These are phyloP conservation scores for Boletus patriciae DNA, from an alignment of 768 basidiomycete genomes.

Conservation along the genomic window DNA sequence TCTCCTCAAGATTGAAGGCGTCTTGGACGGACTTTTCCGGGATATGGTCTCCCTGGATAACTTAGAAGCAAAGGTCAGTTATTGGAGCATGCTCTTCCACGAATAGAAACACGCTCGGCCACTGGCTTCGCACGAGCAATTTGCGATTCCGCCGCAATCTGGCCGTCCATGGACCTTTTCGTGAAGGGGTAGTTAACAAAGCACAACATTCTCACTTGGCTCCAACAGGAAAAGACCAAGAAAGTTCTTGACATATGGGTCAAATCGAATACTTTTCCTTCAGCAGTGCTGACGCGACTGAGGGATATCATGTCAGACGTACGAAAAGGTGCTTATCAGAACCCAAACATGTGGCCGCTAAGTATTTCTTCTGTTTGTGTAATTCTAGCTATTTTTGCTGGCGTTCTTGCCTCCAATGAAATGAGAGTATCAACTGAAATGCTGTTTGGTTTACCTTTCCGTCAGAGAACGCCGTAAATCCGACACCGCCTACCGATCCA, in stretches of 20 bases:
- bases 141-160: slow-evolving; percentile 5
- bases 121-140: slow-evolving; percentile 12
- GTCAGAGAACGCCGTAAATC: slow-evolving; percentile 53
- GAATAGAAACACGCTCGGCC: background rate
- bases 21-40: slow-evolving; percentile 85
- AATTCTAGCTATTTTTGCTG: slow-evolving; percentile 60
- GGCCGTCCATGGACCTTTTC: slow-evolving; percentile 11
- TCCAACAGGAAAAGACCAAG: slow-evolving; percentile 87
- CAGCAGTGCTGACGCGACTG: slow-evolving; percentile 70
- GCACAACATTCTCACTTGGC: slow-evolving; percentile 35
- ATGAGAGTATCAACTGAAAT: slow-evolving; percentile 70
- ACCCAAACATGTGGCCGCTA: slow-evolving; percentile 67
- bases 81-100: slow-evolving; percentile 6
- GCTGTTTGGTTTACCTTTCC: slow-evolving; percentile 51
- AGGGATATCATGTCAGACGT: slow-evolving; percentile 63
- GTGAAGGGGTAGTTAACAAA: slow-evolving; percentile 43
- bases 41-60: slow-evolving; percentile 72
- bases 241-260: slow-evolving; percentile 98
- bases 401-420: slow-evolving; percentile 42
- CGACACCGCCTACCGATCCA: slow-evolving; percentile 38
- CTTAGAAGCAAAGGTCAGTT: slow-evolving; percentile 85
- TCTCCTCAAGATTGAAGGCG: slow-evolving; percentile 84
- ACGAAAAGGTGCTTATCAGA: slow-evolving; percentile 87
- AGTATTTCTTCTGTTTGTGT: slow-evolving; percentile 69
- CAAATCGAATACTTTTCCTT: slow-evolving; percentile 86